Evolutionary conservation across 108 stramenopile species (phyloP).

Genomic region (Cyclotella choctawhatcheeana): DNA sequence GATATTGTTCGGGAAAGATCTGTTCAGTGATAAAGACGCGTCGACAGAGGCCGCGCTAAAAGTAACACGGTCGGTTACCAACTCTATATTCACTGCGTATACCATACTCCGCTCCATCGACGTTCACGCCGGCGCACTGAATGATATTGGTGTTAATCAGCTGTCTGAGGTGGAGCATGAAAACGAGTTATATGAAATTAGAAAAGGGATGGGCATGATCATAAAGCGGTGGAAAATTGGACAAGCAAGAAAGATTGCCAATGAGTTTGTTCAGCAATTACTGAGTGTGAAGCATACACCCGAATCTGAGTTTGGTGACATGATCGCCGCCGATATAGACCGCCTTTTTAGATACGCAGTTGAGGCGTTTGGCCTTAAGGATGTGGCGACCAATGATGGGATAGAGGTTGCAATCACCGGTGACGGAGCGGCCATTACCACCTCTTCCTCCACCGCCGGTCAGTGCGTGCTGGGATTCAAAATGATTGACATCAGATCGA

Average conservation of each 20-base stretch:
- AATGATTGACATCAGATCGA: neutral
- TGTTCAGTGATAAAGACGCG: neutral
- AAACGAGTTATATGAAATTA: neutral
- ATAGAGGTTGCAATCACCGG: neutral
- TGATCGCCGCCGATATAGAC: neutral
- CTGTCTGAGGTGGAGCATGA: too few relatives aligned
- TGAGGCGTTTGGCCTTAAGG: neutral
- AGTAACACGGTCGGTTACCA: neutral
- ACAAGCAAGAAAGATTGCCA: neutral
- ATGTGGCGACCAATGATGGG: neutral
- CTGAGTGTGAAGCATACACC: neutral
- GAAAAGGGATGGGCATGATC: neutral
- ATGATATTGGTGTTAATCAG: neutral
- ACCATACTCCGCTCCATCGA: neutral
- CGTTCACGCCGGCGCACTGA: neutral
- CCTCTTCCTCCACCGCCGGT: neutral
- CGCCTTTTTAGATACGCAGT: neutral
- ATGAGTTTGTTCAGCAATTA: neutral
- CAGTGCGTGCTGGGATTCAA: neutral
- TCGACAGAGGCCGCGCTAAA: neutral
- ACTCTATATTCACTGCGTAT: neutral
- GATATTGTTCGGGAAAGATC: neutral
- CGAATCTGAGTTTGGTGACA: neutral
- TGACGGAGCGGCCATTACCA: neutral
- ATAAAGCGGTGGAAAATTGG: neutral